Base-by-base conservation (phyloP, 106 monocot genomes). In the Phalaenopsis equestris region DNA sequence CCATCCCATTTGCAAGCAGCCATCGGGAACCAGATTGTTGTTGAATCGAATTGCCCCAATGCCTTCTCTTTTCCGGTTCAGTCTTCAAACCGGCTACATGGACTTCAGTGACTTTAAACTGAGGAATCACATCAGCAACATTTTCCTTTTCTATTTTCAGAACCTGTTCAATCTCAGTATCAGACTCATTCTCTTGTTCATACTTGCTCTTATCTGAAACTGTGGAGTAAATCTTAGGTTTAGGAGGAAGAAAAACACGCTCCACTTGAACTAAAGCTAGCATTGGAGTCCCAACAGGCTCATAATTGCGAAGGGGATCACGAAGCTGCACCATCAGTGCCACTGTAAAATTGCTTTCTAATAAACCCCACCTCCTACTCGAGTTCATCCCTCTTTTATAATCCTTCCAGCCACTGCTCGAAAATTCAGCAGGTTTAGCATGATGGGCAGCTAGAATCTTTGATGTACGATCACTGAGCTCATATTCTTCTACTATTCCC, bases 401-500 rank as follows among this genome's bases (percentile, higher is more conserved):
- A 46, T 82, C 90, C 67, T 84, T 94, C 74, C 57, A 78, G 7
- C 77, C 80, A n/a, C 84, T 86, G 76, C 67, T 47, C 46, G 90
- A 70, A 72, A 97, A 83, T 43, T 97, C 92, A 57, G 86, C 77
- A 38, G 92, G 83, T 81, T 78, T 87, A 72, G 95, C 99, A 87
- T 99, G 95, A 85, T 99, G 99, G 17, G 99, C 99, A 43, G 99
- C 92, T 77, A 99, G 91, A 79, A 99, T 90, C 83, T 95, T 99
- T 8, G 95, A 85, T 73, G 95, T 99, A 42, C 99, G 81, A 23
- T 99, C 99, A 84, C 86, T 93, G 64, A 83, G 83, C 37, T 90
- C 82, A 56, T 87, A 90, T 48, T 94, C 97, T 82, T 89, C 88
- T 23, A 99, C 81, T 61, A 91, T 75, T 23, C 99, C 99, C 67